phyloP scores from a whole-genome alignment of 768 basidiomycete genomes.

The Mycena rosella region DNA sequence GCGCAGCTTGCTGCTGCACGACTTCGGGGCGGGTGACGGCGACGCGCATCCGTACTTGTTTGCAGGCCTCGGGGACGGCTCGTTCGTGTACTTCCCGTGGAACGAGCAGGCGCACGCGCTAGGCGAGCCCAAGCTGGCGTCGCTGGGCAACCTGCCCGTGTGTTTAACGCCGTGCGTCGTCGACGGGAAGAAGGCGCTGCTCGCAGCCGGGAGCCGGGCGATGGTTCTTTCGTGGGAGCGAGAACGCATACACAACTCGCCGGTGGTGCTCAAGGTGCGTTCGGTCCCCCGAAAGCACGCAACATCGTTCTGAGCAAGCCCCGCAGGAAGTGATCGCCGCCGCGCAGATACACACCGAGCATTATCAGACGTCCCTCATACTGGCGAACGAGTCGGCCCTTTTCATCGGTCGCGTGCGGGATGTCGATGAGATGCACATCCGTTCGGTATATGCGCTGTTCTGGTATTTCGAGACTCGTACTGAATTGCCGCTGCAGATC shows the following conservation, averaged over 20 bases:
- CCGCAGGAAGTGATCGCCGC: slow-evolving; percentile 66
- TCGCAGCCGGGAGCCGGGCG: slow-evolving; percentile 80
- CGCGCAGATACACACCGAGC: slow-evolving; percentile 59
- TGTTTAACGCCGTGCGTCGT: slow-evolving; percentile 66
- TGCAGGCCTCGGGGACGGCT: slow-evolving; percentile 82
- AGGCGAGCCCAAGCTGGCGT: slow-evolving; percentile 66
- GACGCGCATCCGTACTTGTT: slow-evolving; percentile 69
- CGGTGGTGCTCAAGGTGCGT: slow-evolving; percentile 76
- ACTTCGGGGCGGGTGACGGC: slow-evolving; percentile 64
- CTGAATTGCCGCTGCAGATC: slow-evolving; percentile 57
- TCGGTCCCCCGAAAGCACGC: not conserved
- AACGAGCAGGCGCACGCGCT: slow-evolving; percentile 51
- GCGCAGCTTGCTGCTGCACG: slow-evolving; percentile 65
- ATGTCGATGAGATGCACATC: slow-evolving; percentile 85
- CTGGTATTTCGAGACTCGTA: slow-evolving; percentile 12
- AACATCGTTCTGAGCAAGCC: not conserved
- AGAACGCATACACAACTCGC: slow-evolving; percentile 73
- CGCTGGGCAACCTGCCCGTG: slow-evolving; percentile 78
- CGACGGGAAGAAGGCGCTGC: slow-evolving; percentile 67
- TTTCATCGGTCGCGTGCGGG: slow-evolving; percentile 73
- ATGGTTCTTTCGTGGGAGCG: slow-evolving; percentile 78
- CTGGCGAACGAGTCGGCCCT: slow-evolving; percentile 68
- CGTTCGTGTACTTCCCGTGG: slow-evolving; percentile 69
- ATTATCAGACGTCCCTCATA: slow-evolving; percentile 67
- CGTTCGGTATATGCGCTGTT: slow-evolving; percentile 66